phyloP scores from a whole-genome alignment of 208 protist species.

The Trypanosoma scelopori region DNA sequence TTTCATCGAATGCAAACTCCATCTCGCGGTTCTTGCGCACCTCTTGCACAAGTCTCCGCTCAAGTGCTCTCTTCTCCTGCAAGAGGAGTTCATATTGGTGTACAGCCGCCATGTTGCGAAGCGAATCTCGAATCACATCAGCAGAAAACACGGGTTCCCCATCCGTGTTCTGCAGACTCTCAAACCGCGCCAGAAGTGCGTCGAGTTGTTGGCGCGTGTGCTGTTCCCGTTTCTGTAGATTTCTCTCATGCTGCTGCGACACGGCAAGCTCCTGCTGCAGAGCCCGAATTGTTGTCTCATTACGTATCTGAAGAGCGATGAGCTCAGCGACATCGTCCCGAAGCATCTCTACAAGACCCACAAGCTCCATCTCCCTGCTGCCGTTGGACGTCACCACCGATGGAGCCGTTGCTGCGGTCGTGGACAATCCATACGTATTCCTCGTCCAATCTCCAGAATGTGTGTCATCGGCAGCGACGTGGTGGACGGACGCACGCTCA shows the following conservation, averaged over 20 bases:
- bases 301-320: constrained; percentile 17
- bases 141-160: constrained; percentile 1
- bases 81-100: constrained; percentile 1
- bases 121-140: constrained; percentile 4
- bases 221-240: constrained; percentile 12
- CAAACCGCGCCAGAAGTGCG: neutral
- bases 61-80: constrained; percentile 12
- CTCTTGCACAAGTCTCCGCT: constrained; percentile 4
- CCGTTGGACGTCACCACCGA: neutral
- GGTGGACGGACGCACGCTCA: too few species aligned
- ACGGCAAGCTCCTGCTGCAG: constrained; percentile 20
- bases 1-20: constrained; percentile 14
- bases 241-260: neutral
- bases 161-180: neutral
- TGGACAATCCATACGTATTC: too few species aligned
- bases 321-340: constrained; percentile 28
- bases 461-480: too few species aligned
- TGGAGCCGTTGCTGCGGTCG: neutral
- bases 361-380: neutral
- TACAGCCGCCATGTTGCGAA: neutral
- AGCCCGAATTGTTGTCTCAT: neutral
- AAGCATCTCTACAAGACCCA: constrained; percentile 6
- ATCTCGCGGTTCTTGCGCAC: constrained; percentile 9
- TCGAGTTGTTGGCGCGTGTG: constrained; percentile 7
- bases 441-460: too few species aligned